These are phyloP conservation scores for Magnolia changhungtana DNA, from an alignment of 164 flowering plant genomes.

Conservation along the genomic window DNA sequence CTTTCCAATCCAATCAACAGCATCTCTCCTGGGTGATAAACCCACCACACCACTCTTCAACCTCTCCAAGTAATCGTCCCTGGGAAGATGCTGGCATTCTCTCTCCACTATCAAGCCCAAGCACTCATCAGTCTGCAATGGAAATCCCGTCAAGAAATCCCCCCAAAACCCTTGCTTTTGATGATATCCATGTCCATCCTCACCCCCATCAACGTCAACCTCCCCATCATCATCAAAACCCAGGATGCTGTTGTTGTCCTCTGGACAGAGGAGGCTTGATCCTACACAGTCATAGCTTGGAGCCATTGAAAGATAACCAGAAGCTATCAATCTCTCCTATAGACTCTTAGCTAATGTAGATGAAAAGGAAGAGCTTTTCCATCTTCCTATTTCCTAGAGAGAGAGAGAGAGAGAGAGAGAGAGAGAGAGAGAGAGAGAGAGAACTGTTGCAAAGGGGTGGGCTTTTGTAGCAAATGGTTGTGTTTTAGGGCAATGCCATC, in stretches of 20 bases:
- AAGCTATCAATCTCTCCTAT: neutral
- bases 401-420: neutral
- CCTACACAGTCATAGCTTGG: slow-evolving; percentile 59
- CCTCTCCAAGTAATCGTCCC: slow-evolving; percentile 51
- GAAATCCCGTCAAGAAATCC: slow-evolving; percentile 27
- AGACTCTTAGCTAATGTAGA: neutral
- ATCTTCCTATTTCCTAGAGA: neutral
- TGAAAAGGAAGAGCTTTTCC: slow-evolving; percentile 7
- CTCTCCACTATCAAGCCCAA: slow-evolving; percentile 52
- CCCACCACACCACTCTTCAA: slow-evolving; percentile 64
- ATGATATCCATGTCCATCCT: slow-evolving; percentile 7
- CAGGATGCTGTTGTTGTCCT: slow-evolving; percentile 52
- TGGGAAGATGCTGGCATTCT: slow-evolving; percentile 55
- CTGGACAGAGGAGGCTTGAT: slow-evolving; percentile 63
- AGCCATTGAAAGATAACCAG: slow-evolving; percentile 38
- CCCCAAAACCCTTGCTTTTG: slow-evolving; percentile 30
- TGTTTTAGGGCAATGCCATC: slow-evolving; percentile 5
- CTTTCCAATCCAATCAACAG: slow-evolving; percentile 86
- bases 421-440: neutral
- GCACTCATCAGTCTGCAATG: slow-evolving; percentile 60
- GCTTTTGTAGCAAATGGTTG: slow-evolving; percentile 8
- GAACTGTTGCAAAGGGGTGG: neutral
- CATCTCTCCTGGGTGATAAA: slow-evolving; percentile 48
- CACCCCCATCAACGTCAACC: neutral
- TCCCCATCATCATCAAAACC: slow-evolving; percentile 38